These are phyloP conservation scores for Claviceps sp. DNA, from an alignment of 2,329 filamentous ascomycete species.

Conservation along the genomic window DNA sequence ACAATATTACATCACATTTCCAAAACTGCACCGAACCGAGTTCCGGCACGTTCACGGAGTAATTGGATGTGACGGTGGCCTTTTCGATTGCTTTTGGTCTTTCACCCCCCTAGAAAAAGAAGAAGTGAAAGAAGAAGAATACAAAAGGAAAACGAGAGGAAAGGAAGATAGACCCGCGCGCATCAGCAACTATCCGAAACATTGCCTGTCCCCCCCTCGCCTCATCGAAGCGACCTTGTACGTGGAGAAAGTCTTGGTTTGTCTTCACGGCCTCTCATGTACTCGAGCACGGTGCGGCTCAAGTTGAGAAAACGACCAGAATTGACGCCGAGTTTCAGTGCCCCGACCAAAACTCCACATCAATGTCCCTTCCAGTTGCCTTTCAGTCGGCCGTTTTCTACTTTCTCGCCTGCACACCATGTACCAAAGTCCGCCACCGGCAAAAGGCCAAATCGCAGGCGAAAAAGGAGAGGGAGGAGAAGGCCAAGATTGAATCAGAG, in stretches of 20 bases:
- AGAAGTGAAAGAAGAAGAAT: background rate
- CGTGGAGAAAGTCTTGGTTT: background rate
- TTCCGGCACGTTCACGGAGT: background rate
- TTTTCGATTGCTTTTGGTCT: background rate
- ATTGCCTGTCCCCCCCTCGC: background rate
- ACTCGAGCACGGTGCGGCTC: slow-evolving; percentile 1
- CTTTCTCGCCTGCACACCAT: slow-evolving; percentile 65
- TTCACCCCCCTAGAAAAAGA: background rate
- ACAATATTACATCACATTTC: background rate
- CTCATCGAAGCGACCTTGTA: background rate
- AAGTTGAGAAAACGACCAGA: slow-evolving; percentile 4
- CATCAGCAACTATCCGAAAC: background rate
- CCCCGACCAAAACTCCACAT: slow-evolving; percentile 6
- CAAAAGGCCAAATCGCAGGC: slow-evolving; percentile 60
- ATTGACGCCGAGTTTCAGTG: slow-evolving; percentile 2
- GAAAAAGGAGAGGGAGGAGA: slow-evolving; percentile 51
- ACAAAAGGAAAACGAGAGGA: background rate
- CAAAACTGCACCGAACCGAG: background rate
- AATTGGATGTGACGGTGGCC: background rate
- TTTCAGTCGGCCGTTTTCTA: slow-evolving; percentile 70
- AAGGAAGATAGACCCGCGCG: background rate
- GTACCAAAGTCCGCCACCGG: slow-evolving; percentile 55
- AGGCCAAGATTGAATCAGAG: slow-evolving; percentile 50
- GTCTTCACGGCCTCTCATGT: slow-evolving; percentile 8
- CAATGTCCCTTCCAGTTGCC: slow-evolving; percentile 39